A percentile compares a stretch with the other conserved stretches of the same genome.
Evolutionary conservation across 2,329 filamentous ascomycete genomes (phyloP).

Genomic region (Acrodontium crateriforme): DNA sequence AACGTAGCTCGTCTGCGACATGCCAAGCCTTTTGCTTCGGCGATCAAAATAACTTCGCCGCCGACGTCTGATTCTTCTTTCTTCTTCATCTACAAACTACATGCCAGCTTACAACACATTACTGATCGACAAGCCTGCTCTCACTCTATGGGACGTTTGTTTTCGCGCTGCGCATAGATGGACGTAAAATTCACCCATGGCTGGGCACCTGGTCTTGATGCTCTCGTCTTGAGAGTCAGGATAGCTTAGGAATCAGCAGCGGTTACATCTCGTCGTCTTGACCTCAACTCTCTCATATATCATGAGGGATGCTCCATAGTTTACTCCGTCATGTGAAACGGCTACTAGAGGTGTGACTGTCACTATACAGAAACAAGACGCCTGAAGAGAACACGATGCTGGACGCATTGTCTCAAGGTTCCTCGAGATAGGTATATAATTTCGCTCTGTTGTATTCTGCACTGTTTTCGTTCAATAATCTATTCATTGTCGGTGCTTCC

Average conservation of each 20-base stretch:
- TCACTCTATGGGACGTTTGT: slow-evolving; percentile 39
- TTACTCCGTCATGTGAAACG: no score
- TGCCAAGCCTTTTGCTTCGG: slow-evolving; percentile 11
- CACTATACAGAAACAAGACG: no score
- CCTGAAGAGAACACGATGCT: no score
- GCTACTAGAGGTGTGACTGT: no score
- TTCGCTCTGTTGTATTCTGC: no score
- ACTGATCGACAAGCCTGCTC: slow-evolving; percentile 42
- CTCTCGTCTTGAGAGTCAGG: slow-evolving; percentile 51
- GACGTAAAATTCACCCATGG: slow-evolving; percentile 44
- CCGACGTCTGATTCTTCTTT: slow-evolving; percentile 17
- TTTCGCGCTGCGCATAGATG: slow-evolving; percentile 57
- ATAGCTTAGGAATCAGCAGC: slow-evolving; percentile 60
- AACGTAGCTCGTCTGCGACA: slow-evolving; percentile 15
- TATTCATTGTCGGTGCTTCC: no score
- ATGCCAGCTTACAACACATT: slow-evolving; percentile 46
- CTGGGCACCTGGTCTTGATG: slow-evolving; percentile 60
- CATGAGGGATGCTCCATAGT: no score
- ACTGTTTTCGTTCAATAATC: no score
- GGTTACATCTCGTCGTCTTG: slow-evolving; percentile 43
- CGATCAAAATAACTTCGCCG: slow-evolving; percentile 5
- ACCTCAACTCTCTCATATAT: no score
- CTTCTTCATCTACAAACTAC: slow-evolving; percentile 29
- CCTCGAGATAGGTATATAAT: no score
- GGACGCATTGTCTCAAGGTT: no score